Conservation (phyloP, 140 eudicot genomes). For the Ambrosia hybrid region DNA sequence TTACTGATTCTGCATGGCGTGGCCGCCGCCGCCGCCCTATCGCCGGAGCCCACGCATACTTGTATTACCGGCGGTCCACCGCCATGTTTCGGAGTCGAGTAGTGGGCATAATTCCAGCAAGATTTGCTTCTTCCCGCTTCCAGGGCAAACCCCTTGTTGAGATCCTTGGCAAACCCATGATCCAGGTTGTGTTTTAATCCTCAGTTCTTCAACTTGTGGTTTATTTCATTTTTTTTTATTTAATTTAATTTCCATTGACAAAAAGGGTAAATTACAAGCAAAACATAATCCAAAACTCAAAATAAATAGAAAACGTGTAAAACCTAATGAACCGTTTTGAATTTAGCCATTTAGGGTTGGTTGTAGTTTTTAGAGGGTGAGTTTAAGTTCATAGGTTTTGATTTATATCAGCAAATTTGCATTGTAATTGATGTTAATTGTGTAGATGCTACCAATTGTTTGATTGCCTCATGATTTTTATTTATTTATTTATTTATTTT, state of each 20-base stretch:
- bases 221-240: not conserved
- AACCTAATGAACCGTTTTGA: no score
- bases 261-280: no score
- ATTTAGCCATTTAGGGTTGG: not conserved
- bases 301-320: no score
- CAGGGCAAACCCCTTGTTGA: conserved; percentile 83
- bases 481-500: not conserved
- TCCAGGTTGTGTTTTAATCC: conserved; percentile 49
- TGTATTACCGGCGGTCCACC: conserved; percentile 49
- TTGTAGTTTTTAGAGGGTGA: not conserved
- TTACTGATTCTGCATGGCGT: conserved; percentile 56
- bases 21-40: conserved; percentile 54
- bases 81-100: conserved; percentile 73
- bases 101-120: conserved; percentile 87
- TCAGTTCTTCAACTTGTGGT: not conserved
- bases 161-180: conserved; percentile 96
- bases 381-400: not conserved
- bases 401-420: not conserved
- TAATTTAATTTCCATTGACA: no score
- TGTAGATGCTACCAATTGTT: not conserved
- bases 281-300: no score
- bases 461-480: not conserved
- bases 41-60: conserved; percentile 56
- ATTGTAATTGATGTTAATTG: conserved; percentile 15
- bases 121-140: conserved; percentile 82